Conservation (phyloP, 768 basidiomycete species). For the Porphyrellus cyaneotinctus region DNA sequence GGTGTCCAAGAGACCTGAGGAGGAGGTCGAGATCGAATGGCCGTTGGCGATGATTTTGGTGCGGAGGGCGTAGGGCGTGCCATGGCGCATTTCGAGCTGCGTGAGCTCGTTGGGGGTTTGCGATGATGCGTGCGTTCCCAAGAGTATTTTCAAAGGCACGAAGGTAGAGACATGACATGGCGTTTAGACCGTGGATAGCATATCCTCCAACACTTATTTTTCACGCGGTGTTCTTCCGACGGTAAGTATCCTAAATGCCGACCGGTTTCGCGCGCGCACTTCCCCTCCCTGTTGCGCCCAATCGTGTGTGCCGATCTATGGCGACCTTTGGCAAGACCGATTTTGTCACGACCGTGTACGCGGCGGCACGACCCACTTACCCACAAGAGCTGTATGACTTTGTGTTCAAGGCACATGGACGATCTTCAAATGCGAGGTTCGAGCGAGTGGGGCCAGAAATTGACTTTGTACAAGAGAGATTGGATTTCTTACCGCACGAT, state of each 20-base stretch:
- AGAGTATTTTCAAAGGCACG: too few species aligned
- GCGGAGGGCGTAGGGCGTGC: slow-evolving; percentile 3
- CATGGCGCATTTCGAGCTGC: too few species aligned
- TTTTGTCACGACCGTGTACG: slow-evolving; percentile 61
- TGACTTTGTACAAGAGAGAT: slow-evolving; percentile 46
- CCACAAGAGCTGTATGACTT: slow-evolving; percentile 61
- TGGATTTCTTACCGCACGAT: slow-evolving; percentile 43
- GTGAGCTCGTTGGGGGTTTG: too few species aligned
- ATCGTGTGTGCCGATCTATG: slow-evolving; percentile 32
- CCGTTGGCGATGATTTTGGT: slow-evolving; percentile 35
- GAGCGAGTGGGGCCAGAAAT: slow-evolving; percentile 36
- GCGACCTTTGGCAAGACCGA: slow-evolving; percentile 65
- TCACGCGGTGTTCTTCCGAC: too few species aligned
- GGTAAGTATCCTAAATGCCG: too few species aligned
- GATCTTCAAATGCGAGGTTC: slow-evolving; percentile 33
- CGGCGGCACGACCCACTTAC: slow-evolving; percentile 66
- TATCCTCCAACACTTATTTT: too few species aligned
- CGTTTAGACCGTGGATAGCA: too few species aligned
- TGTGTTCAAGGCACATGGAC: slow-evolving; percentile 54
- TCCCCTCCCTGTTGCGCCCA: too few species aligned
- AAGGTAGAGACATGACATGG: too few species aligned
- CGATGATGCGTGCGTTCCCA: too few species aligned
- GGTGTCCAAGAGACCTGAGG: slow-evolving; percentile 10
- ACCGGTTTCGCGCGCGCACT: too few species aligned
- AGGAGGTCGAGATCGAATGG: slow-evolving; percentile 40